phyloP scores from a whole-genome alignment of 176 grass and related monocot species.

The Oryza punctata region DNA sequence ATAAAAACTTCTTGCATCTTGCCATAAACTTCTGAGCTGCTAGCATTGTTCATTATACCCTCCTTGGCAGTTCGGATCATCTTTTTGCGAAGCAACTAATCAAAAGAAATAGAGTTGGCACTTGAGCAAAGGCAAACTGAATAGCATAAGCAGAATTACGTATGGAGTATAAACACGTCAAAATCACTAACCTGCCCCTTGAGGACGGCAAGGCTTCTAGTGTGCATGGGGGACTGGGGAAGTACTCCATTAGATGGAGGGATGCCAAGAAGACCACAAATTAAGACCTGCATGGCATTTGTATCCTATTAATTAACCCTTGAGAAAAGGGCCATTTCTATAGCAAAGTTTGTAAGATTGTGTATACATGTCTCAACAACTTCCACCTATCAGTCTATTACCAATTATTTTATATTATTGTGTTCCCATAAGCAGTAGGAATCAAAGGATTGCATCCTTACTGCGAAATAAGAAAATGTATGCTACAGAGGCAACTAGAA shows the following conservation, averaged over 20 bases:
- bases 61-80: slow-evolving; percentile 82
- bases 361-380: background rate
- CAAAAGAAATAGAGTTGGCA: slow-evolving; percentile 12
- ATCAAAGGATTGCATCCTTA: slow-evolving; percentile 1
- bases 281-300: slow-evolving; percentile 57
- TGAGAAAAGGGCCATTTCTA: background rate
- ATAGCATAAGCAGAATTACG: background rate
- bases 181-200: slow-evolving; percentile 66
- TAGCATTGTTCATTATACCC: slow-evolving; percentile 62
- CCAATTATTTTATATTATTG: background rate
- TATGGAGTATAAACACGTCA: background rate
- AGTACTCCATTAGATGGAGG: slow-evolving; percentile 94
- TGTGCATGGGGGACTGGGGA: slow-evolving; percentile 92
- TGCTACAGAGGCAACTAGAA: background rate
- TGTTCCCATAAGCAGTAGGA: background rate
- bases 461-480: background rate
- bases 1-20: slow-evolving; percentile 84
- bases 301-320: no score
- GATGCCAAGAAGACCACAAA: slow-evolving; percentile 83
- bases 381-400: background rate
- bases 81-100: slow-evolving; percentile 71
- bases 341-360: background rate
- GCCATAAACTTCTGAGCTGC: slow-evolving; percentile 74
- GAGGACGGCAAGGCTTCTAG: slow-evolving; percentile 78
- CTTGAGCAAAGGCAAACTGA: slow-evolving; percentile 34